Evolutionary conservation across 208 protist species (phyloP), one percentile per base, ranked within the genome.

Genomic region (Crithidia expoeki): DNA sequence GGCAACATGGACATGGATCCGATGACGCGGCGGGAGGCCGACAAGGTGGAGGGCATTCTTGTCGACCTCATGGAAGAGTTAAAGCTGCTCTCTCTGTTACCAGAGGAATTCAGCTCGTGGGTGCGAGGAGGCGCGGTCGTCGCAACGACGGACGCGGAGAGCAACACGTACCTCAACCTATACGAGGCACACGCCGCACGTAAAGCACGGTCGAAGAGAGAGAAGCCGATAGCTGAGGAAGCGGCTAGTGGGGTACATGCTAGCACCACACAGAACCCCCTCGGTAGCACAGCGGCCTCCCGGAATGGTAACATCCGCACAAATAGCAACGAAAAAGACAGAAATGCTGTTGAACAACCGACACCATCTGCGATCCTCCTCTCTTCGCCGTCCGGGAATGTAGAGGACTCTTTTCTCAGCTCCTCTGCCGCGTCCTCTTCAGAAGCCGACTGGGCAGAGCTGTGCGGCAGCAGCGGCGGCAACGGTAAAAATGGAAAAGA

Each of bases 1-100:
- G 33, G 38, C 49, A 44, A 12, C 27, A 93, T 95, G 88, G 87
- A 96, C 27, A 94, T 96, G 83, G 89, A 96, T 72, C 83, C 76
- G 27, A 69, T 93, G 55, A 96, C 92, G 53, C 80, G 89, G 38
- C 78, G 78, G 46, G 89, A 96, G 80, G 92, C 89, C 42, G 76
- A 83, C 38, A 90, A 90, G 79, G 83, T 94, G 17, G 87, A 93
- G 65, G 71, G 25, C 6, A 89, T 96, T 19, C 62, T 96, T 17
- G 49, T 47, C n/a, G 92, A 95, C 68, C 73, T 94, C 27, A 64
- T 88, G 6, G 66, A 60, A 6, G 89, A 96, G 55, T 67, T 96
- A 12, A 65, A 93, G 59, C 52, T 95, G 17, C 32, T 95, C 61
- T 66, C 88, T 4, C 64, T 75, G 27, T 72, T 96, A 21, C 92